Base-by-base conservation (phyloP, 257 asterid species). In the Nicotiana undulata region DNA sequence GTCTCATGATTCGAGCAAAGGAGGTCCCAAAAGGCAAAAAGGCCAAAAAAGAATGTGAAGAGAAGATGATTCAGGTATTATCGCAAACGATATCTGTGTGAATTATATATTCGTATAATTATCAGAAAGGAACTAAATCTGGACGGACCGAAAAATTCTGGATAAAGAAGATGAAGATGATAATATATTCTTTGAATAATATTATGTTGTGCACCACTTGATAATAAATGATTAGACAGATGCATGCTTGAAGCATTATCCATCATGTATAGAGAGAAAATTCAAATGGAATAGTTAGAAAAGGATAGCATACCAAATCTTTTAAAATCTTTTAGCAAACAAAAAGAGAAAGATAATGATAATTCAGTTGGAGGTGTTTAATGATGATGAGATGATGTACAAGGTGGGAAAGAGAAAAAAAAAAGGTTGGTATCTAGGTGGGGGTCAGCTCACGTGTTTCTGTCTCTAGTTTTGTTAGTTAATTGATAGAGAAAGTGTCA, bases 371-470 rank as follows among this genome's bases (percentile, higher is more conserved):
- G 53, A 46, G 55, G 82, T 79, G 72, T 63, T 79, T 72, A 72
- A 76, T 67, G 76, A 76, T 80, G 79, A 82, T 78, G 67, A 55
- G 80, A 67, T 82, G 79, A 77, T 66, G 78, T 59, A 60, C 49
- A 58, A 26, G 32, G 60, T 70, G 15, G 53, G 74, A 28, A 40
- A 40, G 17, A 8, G 18, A 12, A 3, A 17, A 3, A 37, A 13
- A 64, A 9, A 20, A 6, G 40, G 60, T 49, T 72, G 40, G 61
- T 72, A 49, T 72, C 24, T 77, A 53, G 70, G 84, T 80, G n/a
- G 64, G 75, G 75, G 81, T 82, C 78, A 81, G 85, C 60, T 85
- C 88, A 88, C 91, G 85, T 85, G 87, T 86, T 83, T 83, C 12
- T 88, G 88, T 83, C 86, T 78, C 63, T 46, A 31, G 70, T 77